Conservation (phyloP, 495 filamentous ascomycete genomes). For the Neurospora sp. region DNA sequence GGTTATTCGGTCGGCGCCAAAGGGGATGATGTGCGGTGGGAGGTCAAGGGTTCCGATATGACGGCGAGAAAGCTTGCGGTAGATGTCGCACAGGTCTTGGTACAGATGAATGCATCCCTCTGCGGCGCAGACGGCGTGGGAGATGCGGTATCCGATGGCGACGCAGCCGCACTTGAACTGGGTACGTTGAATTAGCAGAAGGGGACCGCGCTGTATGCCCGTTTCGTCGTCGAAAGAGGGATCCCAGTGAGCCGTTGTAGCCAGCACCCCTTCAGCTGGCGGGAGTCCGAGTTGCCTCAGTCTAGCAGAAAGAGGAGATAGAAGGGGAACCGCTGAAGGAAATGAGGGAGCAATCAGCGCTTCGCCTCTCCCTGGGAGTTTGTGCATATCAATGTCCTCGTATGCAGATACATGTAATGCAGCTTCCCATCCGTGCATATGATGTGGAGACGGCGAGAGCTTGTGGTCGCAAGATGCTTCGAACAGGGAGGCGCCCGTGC, state of each 20-base stretch:
- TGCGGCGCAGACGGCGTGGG: background rate
- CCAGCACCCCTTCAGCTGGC: no score
- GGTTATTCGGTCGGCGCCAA: background rate
- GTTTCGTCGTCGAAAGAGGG: background rate
- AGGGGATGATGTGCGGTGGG: background rate
- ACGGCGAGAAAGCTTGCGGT: background rate
- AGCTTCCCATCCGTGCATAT: background rate
- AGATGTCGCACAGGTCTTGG: background rate
- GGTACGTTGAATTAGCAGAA: background rate
- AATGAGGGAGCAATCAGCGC: background rate
- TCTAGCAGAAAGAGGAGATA: no score
- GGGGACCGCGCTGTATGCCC: background rate
- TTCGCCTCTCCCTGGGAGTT: background rate
- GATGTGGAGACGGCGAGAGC: background rate
- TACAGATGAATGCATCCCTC: background rate
- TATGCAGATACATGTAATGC: no score
- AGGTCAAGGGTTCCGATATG: background rate
- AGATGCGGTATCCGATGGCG: background rate
- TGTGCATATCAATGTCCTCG: background rate
- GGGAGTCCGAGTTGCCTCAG: no score
- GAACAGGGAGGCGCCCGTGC: background rate
- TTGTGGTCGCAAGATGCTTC: background rate
- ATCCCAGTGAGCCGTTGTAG: background rate
- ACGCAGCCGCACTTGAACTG: background rate
- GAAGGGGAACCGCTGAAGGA: no score